phyloP scores from a whole-genome alignment of 2,329 filamentous ascomycete genomes.

The Xylaria sp. region DNA sequence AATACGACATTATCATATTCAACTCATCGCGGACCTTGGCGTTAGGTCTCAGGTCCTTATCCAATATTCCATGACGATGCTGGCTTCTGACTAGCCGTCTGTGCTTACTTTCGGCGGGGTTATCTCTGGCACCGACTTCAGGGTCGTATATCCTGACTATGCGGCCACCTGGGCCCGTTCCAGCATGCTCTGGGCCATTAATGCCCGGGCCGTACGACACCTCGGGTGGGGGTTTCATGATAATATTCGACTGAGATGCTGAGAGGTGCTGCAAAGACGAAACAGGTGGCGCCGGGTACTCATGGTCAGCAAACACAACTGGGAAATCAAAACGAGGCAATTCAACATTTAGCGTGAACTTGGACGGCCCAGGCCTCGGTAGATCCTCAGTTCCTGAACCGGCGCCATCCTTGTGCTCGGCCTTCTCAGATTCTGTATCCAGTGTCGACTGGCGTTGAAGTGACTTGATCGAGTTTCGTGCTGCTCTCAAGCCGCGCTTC shows the following conservation, averaged over 20 bases:
- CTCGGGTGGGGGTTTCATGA: constrained; percentile 80
- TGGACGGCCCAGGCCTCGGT: constrained; percentile 48
- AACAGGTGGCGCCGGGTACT: constrained; percentile 84
- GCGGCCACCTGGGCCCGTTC: constrained; percentile 55
- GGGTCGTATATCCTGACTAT: constrained; percentile 91
- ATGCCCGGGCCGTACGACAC: constrained; percentile 91
- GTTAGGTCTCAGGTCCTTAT: constrained; percentile 94
- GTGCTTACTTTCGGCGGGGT: constrained; percentile 95
- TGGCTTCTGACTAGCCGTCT: constrained; percentile 88
- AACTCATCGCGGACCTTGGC: constrained; percentile 93
- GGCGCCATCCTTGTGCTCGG: constrained; percentile 37
- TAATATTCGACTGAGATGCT: constrained; percentile 67
- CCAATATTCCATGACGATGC: constrained; percentile 85
- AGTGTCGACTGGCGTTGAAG: constrained; percentile 50
- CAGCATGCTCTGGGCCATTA: constrained; percentile 62
- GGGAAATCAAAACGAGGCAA: constrained; percentile 95
- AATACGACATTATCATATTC: constrained; percentile 87
- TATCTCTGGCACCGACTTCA: constrained; percentile 85
- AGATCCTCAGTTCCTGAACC: constrained; percentile 48
- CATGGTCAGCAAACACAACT: constrained; percentile 90
- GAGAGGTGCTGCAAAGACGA: constrained; percentile 71
- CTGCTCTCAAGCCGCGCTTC: constrained; percentile 68
- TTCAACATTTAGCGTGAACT: constrained; percentile 86
- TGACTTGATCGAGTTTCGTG: constrained; percentile 64
- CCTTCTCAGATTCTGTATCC: constrained; percentile 39